Evolutionary conservation across 2,329 filamentous ascomycete genomes (phyloP).

Genomic region (Chrysoporthe cubensis): DNA sequence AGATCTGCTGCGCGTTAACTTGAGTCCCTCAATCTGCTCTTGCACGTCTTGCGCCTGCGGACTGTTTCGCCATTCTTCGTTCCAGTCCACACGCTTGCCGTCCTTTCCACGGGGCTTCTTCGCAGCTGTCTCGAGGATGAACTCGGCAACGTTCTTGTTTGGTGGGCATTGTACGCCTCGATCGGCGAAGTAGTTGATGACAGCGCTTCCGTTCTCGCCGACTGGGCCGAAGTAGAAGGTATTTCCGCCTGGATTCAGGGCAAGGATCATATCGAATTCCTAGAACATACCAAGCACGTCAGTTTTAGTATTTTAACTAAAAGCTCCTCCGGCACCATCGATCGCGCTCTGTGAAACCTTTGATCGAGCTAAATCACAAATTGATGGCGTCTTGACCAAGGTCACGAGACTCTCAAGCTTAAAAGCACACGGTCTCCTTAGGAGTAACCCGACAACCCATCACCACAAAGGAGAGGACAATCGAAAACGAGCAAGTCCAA

Average conservation of each 20-base stretch:
- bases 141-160: conserved; percentile 67
- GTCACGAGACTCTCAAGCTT: no score
- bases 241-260: conserved; percentile 63
- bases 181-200: conserved; percentile 62
- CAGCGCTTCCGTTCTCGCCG: conserved; percentile 61
- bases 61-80: conserved; percentile 42
- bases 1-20: conserved; percentile 44
- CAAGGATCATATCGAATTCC: conserved; percentile 57
- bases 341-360: no score
- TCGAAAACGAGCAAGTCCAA: no score
- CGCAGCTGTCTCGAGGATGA: conserved; percentile 55
- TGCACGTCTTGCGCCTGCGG: conserved; percentile 39
- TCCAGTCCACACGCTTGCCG: conserved; percentile 45
- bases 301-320: conserved; percentile 74
- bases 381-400: no score
- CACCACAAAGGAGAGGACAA: no score
- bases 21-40: conserved; percentile 46
- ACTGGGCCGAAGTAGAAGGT: conserved; percentile 76
- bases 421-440: no score
- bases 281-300: conserved; percentile 50
- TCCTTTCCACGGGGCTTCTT: conserved; percentile 49
- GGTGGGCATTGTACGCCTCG: conserved; percentile 54
- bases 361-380: no score
- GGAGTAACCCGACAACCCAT: no score
- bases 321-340: conserved; percentile 33